Evolutionary conservation across 176 grass and related monocot genomes (phyloP).

Genomic region (Alopecurus myosuroides): DNA sequence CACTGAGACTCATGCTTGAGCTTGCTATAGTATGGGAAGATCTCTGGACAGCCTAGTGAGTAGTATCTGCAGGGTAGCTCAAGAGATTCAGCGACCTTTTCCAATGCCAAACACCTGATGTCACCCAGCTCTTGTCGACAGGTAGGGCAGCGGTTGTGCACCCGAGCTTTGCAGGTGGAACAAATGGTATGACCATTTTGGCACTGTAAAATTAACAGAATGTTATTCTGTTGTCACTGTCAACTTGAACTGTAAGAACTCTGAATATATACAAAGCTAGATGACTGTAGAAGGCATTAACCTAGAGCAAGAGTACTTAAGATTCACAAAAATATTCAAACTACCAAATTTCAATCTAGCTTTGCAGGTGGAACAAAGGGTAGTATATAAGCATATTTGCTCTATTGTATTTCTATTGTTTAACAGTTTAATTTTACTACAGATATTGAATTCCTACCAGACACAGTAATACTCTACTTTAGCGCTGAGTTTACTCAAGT

Average conservation of each 20-base stretch:
- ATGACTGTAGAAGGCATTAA: background rate
- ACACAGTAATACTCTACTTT: background rate
- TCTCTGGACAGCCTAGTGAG: constrained; percentile 31
- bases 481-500: background rate
- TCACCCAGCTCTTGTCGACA: constrained; percentile 33
- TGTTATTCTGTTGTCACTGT: background rate
- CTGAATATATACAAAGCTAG: background rate
- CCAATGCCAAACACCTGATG: constrained; percentile 29
- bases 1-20: constrained; percentile 39
- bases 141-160: constrained; percentile 35
- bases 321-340: constrained; percentile 3
- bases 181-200: constrained; percentile 38
- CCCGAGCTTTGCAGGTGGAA: constrained; percentile 33
- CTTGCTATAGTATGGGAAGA: constrained; percentile 40
- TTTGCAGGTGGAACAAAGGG: too few relatives aligned
- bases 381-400: background rate
- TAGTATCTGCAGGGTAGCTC: constrained; percentile 28
- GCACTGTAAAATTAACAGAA: constrained; percentile 10
- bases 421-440: background rate
- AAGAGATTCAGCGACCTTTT: constrained; percentile 36
- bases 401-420: background rate
- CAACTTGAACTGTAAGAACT: background rate
- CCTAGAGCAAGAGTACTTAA: background rate
- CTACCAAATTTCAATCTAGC: background rate
- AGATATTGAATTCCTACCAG: background rate